Conservation (phyloP, 495 filamentous ascomycete species). For the Lichina pygmaea region DNA sequence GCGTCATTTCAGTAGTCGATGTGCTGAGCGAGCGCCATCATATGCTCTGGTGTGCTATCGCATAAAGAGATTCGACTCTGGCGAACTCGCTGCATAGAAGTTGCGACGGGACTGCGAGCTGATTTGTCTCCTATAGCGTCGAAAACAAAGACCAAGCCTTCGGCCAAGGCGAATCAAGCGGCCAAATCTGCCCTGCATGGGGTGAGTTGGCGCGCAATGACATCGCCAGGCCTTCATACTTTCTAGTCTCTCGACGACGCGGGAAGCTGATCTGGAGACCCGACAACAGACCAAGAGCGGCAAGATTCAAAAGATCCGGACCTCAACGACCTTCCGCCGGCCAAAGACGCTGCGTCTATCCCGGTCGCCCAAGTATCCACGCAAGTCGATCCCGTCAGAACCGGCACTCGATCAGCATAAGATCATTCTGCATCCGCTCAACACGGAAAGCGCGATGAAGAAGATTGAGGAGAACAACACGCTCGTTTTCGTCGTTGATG, state of each 20-base stretch:
- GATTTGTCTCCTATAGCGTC: constrained; percentile 42
- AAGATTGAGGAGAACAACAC: constrained; percentile 99
- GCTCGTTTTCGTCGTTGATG: constrained; percentile 91
- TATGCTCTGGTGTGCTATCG: background rate
- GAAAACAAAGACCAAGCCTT: constrained; percentile 55
- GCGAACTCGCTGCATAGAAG: constrained; percentile 9
- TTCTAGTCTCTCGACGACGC: background rate
- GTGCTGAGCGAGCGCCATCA: background rate
- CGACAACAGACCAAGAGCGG: constrained; percentile 34
- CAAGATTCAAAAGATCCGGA: constrained; percentile 79
- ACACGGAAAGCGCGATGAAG: constrained; percentile 99
- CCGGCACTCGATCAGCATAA: constrained; percentile 85
- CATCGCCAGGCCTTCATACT: constrained; percentile 1
- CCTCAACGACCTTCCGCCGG: constrained; percentile 87
- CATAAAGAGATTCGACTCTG: background rate
- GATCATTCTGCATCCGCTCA: constrained; percentile 50
- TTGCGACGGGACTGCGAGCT: constrained; percentile 9
- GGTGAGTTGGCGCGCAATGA: constrained; percentile 1
- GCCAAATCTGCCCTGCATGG: constrained; percentile 30
- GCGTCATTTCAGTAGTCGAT: background rate
- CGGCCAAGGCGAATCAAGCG: constrained; percentile 78
- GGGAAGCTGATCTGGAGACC: background rate
- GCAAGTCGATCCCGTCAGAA: constrained; percentile 72
- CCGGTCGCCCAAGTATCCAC: constrained; percentile 84
- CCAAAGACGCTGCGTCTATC: constrained; percentile 82